A percentile compares a stretch with the other conserved stretches of the same genome.
Conservation (phyloP, 345 rosid species). For the Moringa oleifera region DNA sequence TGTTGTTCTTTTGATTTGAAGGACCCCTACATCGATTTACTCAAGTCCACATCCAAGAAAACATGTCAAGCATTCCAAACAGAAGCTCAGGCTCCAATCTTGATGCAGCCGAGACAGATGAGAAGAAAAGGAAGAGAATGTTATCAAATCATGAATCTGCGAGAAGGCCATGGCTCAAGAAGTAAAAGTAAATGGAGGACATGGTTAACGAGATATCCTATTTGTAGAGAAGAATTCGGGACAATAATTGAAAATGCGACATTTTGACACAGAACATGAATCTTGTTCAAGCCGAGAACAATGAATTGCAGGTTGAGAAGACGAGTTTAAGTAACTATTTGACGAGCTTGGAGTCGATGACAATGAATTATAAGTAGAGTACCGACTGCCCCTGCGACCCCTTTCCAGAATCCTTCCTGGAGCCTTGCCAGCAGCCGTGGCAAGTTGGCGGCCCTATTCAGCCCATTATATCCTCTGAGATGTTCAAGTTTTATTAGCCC, state of each 20-base stretch:
- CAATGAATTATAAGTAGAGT: conserved; percentile 14
- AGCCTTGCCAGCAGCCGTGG: conserved; percentile 12
- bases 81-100: conserved; percentile 36
- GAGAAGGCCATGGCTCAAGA: conserved; percentile 63
- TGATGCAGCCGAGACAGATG: conserved; percentile 27
- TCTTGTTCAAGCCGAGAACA: too few species aligned
- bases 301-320: too few species aligned
- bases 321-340: conserved; percentile 27
- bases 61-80: conserved; percentile 25
- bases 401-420: conserved; percentile 17
- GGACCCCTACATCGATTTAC: too few species aligned
- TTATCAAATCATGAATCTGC: conserved; percentile 73
- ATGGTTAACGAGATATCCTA: conserved; percentile 42
- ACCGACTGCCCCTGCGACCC: conserved; percentile 2
- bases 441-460: conserved; percentile 18
- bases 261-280: conserved; percentile 14
- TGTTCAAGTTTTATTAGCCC: conserved; percentile 7
- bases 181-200: conserved; percentile 44
- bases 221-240: conserved; percentile 35
- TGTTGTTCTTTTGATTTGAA: too few species aligned
- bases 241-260: conserved; percentile 17
- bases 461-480: conserved; percentile 18
- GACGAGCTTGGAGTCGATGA: too few species aligned
- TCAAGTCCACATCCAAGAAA: conserved; percentile 2
- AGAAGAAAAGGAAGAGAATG: conserved; percentile 63